phyloP scores from a whole-genome alignment of 192 early-diverging fungal genomes.

The Entomortierella lignicola region DNA sequence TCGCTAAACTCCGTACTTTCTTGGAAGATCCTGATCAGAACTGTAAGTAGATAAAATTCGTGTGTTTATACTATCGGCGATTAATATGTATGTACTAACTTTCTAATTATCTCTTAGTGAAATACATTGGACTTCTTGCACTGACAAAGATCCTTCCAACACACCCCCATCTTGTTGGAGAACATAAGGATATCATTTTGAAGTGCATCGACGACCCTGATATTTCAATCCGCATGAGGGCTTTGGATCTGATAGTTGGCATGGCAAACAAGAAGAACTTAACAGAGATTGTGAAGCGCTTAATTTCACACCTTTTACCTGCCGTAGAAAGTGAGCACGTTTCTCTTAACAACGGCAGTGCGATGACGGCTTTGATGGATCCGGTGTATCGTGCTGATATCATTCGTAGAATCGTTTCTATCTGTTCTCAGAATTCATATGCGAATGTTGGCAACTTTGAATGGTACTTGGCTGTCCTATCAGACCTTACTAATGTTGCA shows the following conservation, averaged over 20 bases:
- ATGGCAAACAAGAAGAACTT: constrained; percentile 90
- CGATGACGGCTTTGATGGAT: constrained; percentile 59
- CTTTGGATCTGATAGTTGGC: constrained; percentile 86
- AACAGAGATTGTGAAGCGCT: constrained; percentile 81
- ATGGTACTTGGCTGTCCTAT: constrained; percentile 92
- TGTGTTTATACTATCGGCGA: too few relatives aligned
- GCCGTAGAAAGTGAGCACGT: constrained; percentile 50
- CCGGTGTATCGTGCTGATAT: constrained; percentile 84
- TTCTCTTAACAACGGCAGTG: constrained; percentile 23
- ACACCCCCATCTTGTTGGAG: constrained; percentile 85
- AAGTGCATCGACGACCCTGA: constrained; percentile 93
- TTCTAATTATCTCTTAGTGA: constrained; percentile 63
- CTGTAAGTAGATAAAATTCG: constrained; percentile 58
- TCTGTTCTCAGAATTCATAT: constrained; percentile 89
- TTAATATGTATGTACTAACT: neutral
- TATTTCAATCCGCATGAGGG: constrained; percentile 88
- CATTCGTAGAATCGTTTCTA: constrained; percentile 82
- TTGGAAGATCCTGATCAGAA: constrained; percentile 93
- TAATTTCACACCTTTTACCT: constrained; percentile 84
- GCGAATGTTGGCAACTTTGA: constrained; percentile 90
- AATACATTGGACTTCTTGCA: constrained; percentile 92
- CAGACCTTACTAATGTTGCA: constrained; percentile 79
- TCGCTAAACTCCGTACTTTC: constrained; percentile 83
- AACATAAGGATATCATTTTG: constrained; percentile 87
- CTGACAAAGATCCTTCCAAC: constrained; percentile 84